phyloP scores from a whole-genome alignment of 192 early-diverging fungal genomes.

The Chytriomyces sp. region DNA sequence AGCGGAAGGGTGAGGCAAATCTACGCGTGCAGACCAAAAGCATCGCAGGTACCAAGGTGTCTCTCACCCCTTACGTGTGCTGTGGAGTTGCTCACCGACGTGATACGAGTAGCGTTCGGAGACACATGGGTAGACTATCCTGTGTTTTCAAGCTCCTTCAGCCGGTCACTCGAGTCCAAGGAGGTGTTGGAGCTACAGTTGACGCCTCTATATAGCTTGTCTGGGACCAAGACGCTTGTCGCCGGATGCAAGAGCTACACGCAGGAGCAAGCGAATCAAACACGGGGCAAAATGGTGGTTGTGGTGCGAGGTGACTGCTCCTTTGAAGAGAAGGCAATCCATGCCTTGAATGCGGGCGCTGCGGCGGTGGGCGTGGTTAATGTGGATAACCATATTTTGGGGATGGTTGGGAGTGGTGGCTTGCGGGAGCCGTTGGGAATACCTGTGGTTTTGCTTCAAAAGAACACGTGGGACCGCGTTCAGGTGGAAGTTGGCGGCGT shows the following conservation, averaged over 20 bases:
- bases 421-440: conserved; percentile 6
- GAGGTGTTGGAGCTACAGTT: not conserved
- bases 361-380: conserved; percentile 42
- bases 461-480: not conserved
- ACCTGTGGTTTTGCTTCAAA: conserved; percentile 24
- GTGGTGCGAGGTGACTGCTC: conserved; percentile 43
- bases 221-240: not conserved
- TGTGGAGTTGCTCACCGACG: too few relatives aligned
- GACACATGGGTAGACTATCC: not conserved
- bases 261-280: not conserved
- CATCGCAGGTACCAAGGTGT: too few relatives aligned
- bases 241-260: too few relatives aligned
- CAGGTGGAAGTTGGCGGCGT: not conserved
- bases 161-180: not conserved
- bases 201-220: not conserved
- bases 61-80: too few relatives aligned
- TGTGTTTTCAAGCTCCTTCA: not conserved
- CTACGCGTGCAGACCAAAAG: too few relatives aligned
- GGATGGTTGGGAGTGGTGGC: conserved; percentile 32
- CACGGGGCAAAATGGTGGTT: conserved; percentile 33
- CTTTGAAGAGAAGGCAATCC: conserved; percentile 42
- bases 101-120: too few relatives aligned
- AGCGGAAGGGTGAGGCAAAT: too few relatives aligned
- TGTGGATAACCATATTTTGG: conserved; percentile 26
- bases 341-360: conserved; percentile 41